Evolutionary conservation across 768 basidiomycete genomes (phyloP).

Genomic region (Rhodotorula kratochvilovae): DNA sequence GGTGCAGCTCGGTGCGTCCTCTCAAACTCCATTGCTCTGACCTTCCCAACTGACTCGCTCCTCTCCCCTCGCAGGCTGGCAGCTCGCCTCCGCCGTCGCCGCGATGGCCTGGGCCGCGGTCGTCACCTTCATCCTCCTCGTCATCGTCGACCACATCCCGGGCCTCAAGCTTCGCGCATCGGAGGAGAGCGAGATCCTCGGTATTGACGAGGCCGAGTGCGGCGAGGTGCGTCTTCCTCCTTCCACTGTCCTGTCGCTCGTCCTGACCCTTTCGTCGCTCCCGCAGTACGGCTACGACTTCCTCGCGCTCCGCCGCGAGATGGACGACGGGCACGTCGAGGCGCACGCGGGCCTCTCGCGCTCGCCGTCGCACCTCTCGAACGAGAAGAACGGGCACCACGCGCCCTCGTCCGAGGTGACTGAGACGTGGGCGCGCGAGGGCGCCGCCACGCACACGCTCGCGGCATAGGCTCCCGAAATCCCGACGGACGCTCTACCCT

Average conservation of each 20-base stretch:
- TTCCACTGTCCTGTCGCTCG: background rate
- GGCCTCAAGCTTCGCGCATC: constrained; percentile 62
- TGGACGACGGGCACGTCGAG: constrained; percentile 33
- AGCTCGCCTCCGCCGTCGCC: constrained; percentile 63
- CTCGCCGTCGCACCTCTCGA: constrained; percentile 8
- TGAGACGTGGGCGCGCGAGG: constrained; percentile 24
- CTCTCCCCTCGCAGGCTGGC: constrained; percentile 54
- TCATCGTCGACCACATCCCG: constrained; percentile 55
- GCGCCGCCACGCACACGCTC: background rate
- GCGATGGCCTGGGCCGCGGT: constrained; percentile 54
- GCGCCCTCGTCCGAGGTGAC: constrained; percentile 5
- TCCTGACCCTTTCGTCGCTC: background rate
- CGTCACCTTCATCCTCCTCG: constrained; percentile 53
- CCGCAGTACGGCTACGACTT: constrained; percentile 15
- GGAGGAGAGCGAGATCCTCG: constrained; percentile 57
- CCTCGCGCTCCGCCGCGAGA: constrained; percentile 29
- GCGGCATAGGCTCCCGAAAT: background rate
- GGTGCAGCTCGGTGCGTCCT: constrained; percentile 58
- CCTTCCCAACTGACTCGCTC: background rate
- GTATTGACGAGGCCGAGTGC: constrained; percentile 84
- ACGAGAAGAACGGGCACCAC: constrained; percentile 25
- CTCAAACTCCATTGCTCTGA: no score
- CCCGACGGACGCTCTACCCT: no score
- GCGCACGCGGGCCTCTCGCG: constrained; percentile 8
- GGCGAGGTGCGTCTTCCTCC: constrained; percentile 55